These are phyloP conservation scores for Candida glucosophila DNA, from an alignment of 1,139 yeast species.

Conservation along the genomic window DNA sequence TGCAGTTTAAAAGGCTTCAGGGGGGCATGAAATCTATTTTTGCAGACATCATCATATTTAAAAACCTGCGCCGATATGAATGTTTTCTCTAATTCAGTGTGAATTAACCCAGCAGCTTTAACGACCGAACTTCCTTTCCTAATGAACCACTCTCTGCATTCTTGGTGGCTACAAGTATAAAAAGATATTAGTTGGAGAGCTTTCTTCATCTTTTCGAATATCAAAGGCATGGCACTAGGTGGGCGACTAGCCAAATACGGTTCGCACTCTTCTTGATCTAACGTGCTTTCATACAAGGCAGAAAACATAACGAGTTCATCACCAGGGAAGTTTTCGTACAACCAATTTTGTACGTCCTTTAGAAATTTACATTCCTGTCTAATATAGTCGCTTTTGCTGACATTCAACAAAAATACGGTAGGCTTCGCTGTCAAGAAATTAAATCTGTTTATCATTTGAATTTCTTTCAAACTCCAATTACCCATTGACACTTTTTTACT, in stretches of 20 bases:
- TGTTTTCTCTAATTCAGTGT: constrained; percentile 77
- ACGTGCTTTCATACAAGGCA: constrained; percentile 47
- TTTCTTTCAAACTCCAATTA: constrained; percentile 49
- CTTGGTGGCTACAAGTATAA: constrained; percentile 86
- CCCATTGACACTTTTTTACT: constrained; percentile 44
- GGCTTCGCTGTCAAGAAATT: constrained; percentile 69
- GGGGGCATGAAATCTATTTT: too few relatives aligned
- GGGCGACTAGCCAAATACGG: too few relatives aligned
- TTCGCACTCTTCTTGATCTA: too few relatives aligned
- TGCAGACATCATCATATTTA: constrained; percentile 71
- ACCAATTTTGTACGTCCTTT: constrained; percentile 41
- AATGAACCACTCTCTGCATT: constrained; percentile 90
- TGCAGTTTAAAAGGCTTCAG: constrained; percentile 32
- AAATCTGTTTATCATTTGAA: constrained; percentile 47
- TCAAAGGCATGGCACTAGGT: constrained; percentile 38
- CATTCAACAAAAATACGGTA: constrained; percentile 53
- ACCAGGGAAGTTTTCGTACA: constrained; percentile 42
- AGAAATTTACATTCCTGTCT: constrained; percentile 37
- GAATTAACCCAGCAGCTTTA: constrained; percentile 91
- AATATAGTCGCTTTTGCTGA: constrained; percentile 46
- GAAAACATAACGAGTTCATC: constrained; percentile 51
- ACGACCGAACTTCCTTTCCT: constrained; percentile 75
- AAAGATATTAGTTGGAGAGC: constrained; percentile 70
- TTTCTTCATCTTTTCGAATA: constrained; percentile 56
- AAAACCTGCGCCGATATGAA: constrained; percentile 83